Evolutionary conservation across 1,139 yeast genomes (phyloP).

Genomic region (Blastobotrys arbuscula): DNA sequence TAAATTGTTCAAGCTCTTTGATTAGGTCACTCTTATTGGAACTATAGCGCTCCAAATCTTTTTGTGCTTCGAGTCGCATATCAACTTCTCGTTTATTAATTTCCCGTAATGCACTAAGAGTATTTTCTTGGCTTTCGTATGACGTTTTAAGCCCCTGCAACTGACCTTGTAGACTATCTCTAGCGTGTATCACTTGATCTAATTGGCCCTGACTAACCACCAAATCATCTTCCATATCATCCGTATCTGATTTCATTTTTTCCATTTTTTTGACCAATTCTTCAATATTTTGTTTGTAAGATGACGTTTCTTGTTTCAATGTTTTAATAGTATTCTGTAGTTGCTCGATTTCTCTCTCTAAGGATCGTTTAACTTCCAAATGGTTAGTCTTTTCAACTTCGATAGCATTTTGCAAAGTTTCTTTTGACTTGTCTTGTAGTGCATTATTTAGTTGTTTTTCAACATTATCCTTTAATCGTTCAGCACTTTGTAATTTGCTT

Average conservation of each 20-base stretch:
- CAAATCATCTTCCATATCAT: constrained; percentile 22
- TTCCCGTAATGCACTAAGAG: constrained; percentile 19
- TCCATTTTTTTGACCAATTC: constrained; percentile 16
- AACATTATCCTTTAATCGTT: constrained; percentile 21
- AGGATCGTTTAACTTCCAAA: constrained; percentile 16
- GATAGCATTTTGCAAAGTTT: constrained; percentile 16
- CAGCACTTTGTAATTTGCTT: constrained; percentile 18
- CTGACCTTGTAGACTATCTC: constrained; percentile 17
- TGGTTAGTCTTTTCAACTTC: constrained; percentile 21
- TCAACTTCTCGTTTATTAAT: constrained; percentile 19
- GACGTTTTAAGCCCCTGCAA: constrained; percentile 18
- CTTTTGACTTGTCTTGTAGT: constrained; percentile 19
- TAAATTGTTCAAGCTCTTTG: constrained; percentile 11
- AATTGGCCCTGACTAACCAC: constrained; percentile 19
- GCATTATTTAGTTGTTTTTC: constrained; percentile 21
- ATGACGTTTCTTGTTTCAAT: constrained; percentile 10
- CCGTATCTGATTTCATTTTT: constrained; percentile 23
- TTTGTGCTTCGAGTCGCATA: constrained; percentile 16
- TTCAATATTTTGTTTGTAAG: constrained; percentile 18
- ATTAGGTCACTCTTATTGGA: constrained; percentile 5
- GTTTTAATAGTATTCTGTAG: constrained; percentile 16
- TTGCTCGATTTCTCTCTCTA: constrained; percentile 22
- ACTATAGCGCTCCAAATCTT: constrained; percentile 15
- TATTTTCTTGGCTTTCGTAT: constrained; percentile 19
- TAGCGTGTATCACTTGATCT: constrained; percentile 18